These are phyloP conservation scores for Didymella exigua DNA, from an alignment of 2,329 filamentous ascomycete species.

Conservation along the genomic window DNA sequence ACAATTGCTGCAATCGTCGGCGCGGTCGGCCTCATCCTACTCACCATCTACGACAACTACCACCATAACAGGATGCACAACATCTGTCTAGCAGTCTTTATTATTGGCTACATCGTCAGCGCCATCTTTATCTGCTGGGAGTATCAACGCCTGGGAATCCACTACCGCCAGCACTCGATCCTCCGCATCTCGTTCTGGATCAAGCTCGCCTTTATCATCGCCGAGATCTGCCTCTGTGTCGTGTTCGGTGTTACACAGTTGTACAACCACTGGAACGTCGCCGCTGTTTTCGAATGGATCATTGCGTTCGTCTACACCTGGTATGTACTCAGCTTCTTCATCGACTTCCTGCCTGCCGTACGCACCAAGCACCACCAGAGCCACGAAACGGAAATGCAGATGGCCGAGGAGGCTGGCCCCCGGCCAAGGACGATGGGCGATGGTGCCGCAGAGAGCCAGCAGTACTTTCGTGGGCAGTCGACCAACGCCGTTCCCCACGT, in stretches of 20 bases:
- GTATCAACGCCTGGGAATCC: conserved; percentile 82
- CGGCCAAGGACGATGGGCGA: conserved; percentile 24
- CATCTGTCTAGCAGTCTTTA: conserved; percentile 80
- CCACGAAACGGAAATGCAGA: conserved; percentile 45
- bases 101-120: conserved; percentile 81
- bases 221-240: conserved; percentile 75
- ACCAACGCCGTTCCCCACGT: conserved; percentile 15
- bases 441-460: conserved; percentile 31
- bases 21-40: conserved; percentile 77
- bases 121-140: conserved; percentile 90
- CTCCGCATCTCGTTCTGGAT: conserved; percentile 83
- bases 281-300: conserved; percentile 79
- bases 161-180: conserved; percentile 75
- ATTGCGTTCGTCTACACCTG: conserved; percentile 86
- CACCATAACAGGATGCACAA: conserved; percentile 71
- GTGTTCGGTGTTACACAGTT: conserved; percentile 69
- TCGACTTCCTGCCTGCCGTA: conserved; percentile 84
- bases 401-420: conserved; percentile 29
- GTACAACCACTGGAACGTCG: conserved; percentile 62
- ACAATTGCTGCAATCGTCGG: conserved; percentile 75
- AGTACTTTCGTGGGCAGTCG: conserved; percentile 34
- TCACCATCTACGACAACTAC: conserved; percentile 86
- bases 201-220: conserved; percentile 82
- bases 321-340: conserved; percentile 83
- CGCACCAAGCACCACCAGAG: conserved; percentile 59